Evolutionary conservation across 2,329 filamentous ascomycete species (phyloP), one percentile per base, ranked within the genome.

Genomic region (Epichloe sibirici): DNA sequence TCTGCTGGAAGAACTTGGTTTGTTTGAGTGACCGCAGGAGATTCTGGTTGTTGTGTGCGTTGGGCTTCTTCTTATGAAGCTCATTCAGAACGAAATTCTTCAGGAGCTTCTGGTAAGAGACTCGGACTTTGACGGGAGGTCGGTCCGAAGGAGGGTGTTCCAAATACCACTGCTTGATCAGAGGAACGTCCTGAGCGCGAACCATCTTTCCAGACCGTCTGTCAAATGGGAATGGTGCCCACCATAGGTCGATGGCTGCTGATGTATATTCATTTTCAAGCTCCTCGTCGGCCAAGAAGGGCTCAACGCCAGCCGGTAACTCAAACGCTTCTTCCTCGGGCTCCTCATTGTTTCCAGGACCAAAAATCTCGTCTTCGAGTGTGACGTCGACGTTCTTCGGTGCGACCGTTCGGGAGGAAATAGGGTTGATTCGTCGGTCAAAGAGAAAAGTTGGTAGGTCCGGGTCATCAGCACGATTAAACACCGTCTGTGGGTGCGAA

Each of bases 1-100:
- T 98, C 70, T 97, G 93, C 70, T 98, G 94, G 78, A 98, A 98
- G 74, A 98, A 98, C 65, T 98, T 98, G 47, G 93, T 98, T 60
- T 89, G 84, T 70, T 96, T 97, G 59, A 98, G 71, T 8, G 89
- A 94, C 61, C 82, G 83, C 66, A 97, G 79, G 53, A 98, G 71
- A 62, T 94, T 89, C 64, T 98, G 93, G 66, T 91, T 95, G 73
- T 90, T 95, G 60, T 95, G 85, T 4, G 93, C 88, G 75, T 98
- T 97, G 6, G 91, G 89, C 59, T 86, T 88, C 71, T 90, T 94
- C 74, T 91, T 94, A 70, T 98, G 94, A 46, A 98, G 76, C 70
- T 97, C 91, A 61, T 98, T 98, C 58, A 98, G 77, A 17, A 98
- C 93, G 61, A 84, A 98, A 3, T 88, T 91, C 75, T 98, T 98